Base-by-base conservation (phyloP, 2,329 filamentous ascomycete species). In the Trichoderma polysporum region DNA sequence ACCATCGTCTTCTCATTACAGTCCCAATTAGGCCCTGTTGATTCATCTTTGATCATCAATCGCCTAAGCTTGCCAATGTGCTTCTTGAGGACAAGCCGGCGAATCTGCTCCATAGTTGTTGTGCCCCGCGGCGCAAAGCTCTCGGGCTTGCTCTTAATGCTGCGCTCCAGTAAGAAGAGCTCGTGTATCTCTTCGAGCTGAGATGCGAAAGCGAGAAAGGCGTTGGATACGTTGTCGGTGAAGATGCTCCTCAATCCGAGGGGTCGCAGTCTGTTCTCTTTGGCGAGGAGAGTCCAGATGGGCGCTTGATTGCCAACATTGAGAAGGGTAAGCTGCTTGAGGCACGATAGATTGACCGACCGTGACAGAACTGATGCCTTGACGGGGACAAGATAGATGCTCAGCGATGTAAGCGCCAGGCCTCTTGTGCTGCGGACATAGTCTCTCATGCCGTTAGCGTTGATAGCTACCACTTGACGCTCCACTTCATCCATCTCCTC, bases 281-380 rank as follows among this genome's bases (percentile, higher is more conserved):
- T 85, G 19, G 81, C 76, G 49, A 90, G 76, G 65, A 85, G 75
- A 1, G 80, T 78, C 88, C 88, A 91, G 69, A 90, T 84, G 0
- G 83, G 78, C 31, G 80, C 80, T 73, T 91, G 88, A 5, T 84
- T 79, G 1, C 88, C 88, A 19, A 90, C 87, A 69, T 88, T 89
- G 53, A 91, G 81, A 27, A 91, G 78, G 1, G 86, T 88, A 19
- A 91, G 78, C 54, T 81, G 82, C 69, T 78, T 83, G n/a, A 91
- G 78, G 4, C 79, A 79, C n/a, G 78, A 79, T 3, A 90, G 71
- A 70, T 90, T 86, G 39, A 90, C 77, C 0, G 85, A 85, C 31
- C 81, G 80, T 19, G 80, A 83, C 9, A 91, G 72, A 0, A 89
- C 81, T 0, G 84, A 85, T 2, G 87, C 80, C 73, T 85, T 88